Evolutionary conservation across 192 early-diverging fungal genomes (phyloP), one percentile per base, ranked within the genome.

Genomic region (Funneliformis geosporum): DNA sequence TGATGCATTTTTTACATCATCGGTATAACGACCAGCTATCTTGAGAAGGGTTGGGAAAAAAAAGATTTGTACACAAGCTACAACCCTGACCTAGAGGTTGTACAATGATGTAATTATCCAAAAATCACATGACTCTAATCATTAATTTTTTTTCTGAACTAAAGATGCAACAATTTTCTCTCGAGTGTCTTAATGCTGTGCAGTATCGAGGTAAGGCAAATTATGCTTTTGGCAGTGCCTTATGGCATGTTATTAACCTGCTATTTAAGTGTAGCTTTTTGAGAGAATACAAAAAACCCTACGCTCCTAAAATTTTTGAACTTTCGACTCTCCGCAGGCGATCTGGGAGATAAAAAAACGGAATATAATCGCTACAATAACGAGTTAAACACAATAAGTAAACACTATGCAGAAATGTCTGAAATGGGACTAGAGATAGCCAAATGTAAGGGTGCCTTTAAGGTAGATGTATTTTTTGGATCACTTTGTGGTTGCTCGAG

Each of bases 301-400:
- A 67, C 50, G 55, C 74, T 75, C 9, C 68, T 42, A 42, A 66
- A 77, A 75, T 75, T 75, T 60, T 60, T 75, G 28, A 44, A 65
- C 68, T 77, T 77, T 60, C 76, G 76, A 61, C 65, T 77, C 23
- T 77, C 59, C 8, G 40, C 68, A 14, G 74, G 74, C 21, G 74
- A 75, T 64, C 68, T 77, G 43, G 44, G 68, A 66, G 76, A 77
- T 44, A n/a, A n/a, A n/a, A 44, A 28, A 38, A 60, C n/a, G n/a
- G 74, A 75, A n/a, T 39, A 77, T 42, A 40, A 14, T 27, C 60
- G 60, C 12, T 77, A 66, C 33, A 60, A 23, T 25, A 62, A 61
- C n/a, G 76, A 77, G 21, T 55, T 77, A 25, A 33, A 33, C 11
- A 65, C 28, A 6, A 39, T 77, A 60, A 65, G 76, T 61, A 77